Conservation (phyloP, 139 green algal genomes). For the Coelastrella sp. region DNA sequence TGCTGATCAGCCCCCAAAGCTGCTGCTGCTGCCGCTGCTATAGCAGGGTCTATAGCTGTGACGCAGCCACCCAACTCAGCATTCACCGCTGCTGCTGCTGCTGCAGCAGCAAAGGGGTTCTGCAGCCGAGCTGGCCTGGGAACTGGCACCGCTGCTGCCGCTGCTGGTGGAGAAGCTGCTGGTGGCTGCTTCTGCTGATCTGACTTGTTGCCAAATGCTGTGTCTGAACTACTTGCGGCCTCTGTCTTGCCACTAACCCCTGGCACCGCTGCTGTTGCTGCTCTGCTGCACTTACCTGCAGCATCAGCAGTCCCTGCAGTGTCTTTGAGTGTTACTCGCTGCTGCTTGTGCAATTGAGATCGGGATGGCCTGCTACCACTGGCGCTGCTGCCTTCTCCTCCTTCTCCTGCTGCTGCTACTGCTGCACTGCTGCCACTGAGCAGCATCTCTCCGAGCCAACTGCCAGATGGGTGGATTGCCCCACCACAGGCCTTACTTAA, state of each 20-base stretch:
- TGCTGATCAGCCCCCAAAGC: not conserved
- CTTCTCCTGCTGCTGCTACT: not conserved
- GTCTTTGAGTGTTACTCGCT: not conserved
- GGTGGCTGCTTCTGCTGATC: not conserved
- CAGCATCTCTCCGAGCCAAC: not conserved
- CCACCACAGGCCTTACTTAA: not conserved
- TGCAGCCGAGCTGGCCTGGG: not conserved
- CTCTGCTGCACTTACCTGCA: not conserved
- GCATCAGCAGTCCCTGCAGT: not conserved
- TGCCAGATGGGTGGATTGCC: not conserved
- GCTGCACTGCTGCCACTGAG: not conserved
- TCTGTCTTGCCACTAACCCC: too few relatives aligned
- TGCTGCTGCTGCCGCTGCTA: not conserved
- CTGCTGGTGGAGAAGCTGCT: not conserved
- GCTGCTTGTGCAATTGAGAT: constrained; percentile 4
- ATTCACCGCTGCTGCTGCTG: constrained; percentile 31
- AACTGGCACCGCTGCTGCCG: not conserved
- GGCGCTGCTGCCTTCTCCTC: not conserved
- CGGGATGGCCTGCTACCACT: constrained; percentile 1
- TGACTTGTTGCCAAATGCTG: not conserved
- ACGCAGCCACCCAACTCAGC: constrained; percentile 33
- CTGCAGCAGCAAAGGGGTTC: constrained; percentile 40
- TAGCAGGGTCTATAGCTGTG: constrained; percentile 1
- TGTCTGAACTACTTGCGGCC: not conserved
- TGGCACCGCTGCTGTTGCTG: constrained; percentile 20